Conservation (phyloP, 495 filamentous ascomycete species). For the Glarea lozoyensis region DNA sequence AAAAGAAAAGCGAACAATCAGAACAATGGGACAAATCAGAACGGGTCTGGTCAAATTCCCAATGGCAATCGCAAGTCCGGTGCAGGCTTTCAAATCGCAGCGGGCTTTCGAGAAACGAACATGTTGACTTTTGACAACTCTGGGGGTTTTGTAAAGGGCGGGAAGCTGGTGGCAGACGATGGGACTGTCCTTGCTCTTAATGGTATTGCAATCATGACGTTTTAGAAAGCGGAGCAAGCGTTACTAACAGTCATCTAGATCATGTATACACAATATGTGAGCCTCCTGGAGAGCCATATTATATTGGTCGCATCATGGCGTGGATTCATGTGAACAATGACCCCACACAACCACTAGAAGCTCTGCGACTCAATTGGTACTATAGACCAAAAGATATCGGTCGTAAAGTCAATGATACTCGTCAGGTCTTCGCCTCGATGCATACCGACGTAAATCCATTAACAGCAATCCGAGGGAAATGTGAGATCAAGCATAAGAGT, state of each 20-base stretch:
- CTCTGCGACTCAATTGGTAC: slow-evolving; percentile 94
- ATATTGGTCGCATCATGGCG: slow-evolving; percentile 95
- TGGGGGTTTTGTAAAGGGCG: slow-evolving; percentile 58
- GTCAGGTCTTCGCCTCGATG: slow-evolving; percentile 91
- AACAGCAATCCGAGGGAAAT: slow-evolving; percentile 85
- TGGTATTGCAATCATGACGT: too few relatives aligned
- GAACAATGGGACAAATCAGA: slow-evolving; percentile 8
- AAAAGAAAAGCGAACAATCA: slow-evolving; percentile 64
- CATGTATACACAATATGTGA: slow-evolving; percentile 97
- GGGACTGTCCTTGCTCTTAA: slow-evolving; percentile 76
- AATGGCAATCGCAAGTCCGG: slow-evolving; percentile 32
- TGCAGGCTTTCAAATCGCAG: slow-evolving; percentile 32
- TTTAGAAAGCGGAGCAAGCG: too few relatives aligned
- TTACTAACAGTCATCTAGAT: too few relatives aligned
- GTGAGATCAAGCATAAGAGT: slow-evolving; percentile 73
- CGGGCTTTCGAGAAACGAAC: slow-evolving; percentile 46
- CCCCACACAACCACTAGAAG: slow-evolving; percentile 63
- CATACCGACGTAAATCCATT: slow-evolving; percentile 95
- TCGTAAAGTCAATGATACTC: slow-evolving; percentile 79
- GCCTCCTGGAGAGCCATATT: slow-evolving; percentile 96
- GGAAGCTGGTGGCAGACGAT: slow-evolving; percentile 80
- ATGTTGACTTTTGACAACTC: slow-evolving; percentile 79
- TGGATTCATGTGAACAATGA: slow-evolving; percentile 78
- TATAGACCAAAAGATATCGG: slow-evolving; percentile 94
- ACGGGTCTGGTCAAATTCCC: not conserved